These are phyloP conservation scores for Colletotrichum theobromicola DNA, from an alignment of 2,329 filamentous ascomycete genomes.

Conservation along the genomic window DNA sequence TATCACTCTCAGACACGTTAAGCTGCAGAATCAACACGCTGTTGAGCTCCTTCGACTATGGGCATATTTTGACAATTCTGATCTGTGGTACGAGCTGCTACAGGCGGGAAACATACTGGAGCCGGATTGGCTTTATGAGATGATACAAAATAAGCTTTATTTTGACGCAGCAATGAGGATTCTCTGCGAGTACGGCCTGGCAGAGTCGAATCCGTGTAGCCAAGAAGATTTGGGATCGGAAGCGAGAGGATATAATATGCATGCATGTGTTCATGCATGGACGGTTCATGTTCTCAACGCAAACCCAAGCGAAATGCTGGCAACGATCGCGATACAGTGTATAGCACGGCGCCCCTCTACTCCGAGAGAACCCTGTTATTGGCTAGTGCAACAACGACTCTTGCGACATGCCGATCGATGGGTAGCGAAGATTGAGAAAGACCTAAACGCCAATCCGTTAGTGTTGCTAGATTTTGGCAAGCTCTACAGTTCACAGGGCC, in stretches of 20 bases:
- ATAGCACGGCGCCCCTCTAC: slow-evolving; percentile 14
- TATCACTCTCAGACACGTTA: slow-evolving; percentile 41
- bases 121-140: slow-evolving; percentile 27
- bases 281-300: slow-evolving; percentile 30
- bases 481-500: not conserved
- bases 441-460: slow-evolving; percentile 24
- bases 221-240: not conserved
- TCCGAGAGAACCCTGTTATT: slow-evolving; percentile 4
- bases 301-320: not conserved
- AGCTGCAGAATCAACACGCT: slow-evolving; percentile 30
- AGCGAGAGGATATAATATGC: slow-evolving; percentile 26
- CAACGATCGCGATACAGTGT: slow-evolving; percentile 9
- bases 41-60: slow-evolving; percentile 43
- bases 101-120: slow-evolving; percentile 8
- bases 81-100: slow-evolving; percentile 51
- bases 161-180: slow-evolving; percentile 27
- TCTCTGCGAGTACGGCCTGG: not conserved
- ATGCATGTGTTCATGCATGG: slow-evolving; percentile 39
- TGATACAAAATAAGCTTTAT: slow-evolving; percentile 23
- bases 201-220: not conserved
- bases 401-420: slow-evolving; percentile 26
- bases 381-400: slow-evolving; percentile 23
- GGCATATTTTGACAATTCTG: slow-evolving; percentile 47
- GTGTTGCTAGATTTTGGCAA: not conserved
- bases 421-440: slow-evolving; percentile 24